Base-by-base conservation (phyloP, 2,329 filamentous ascomycete genomes). In the Sphaerulina populicola region DNA sequence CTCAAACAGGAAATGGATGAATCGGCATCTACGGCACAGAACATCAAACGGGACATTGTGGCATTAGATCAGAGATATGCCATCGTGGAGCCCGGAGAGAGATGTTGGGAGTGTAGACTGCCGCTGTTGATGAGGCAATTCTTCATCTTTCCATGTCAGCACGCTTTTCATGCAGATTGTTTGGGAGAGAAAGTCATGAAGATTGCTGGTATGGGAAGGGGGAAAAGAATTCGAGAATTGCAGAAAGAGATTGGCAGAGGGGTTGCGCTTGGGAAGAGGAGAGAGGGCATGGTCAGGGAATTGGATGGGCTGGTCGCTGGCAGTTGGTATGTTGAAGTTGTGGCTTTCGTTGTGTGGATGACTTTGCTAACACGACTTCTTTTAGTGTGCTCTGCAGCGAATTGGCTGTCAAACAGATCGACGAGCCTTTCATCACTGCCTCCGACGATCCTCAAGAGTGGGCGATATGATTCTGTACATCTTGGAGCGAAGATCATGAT, bases 121-220 rank as follows among this genome's bases (percentile, higher is more conserved):
- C 93, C 93, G 8, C 72, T 98, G 48, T 76, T 98, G 12, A 90
- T 86, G 64, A 74, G 90, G 48, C 90, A 96, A 63, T 98, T 98
- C 71, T 98, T 97, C 61, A 93, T 98, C 14, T 98, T 98, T 60
- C 93, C 93, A 0, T 98, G 93, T 69, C 93, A 98, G 73, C 93
- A 98, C 70, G 87, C 90, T 3, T 98, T 98, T 65, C 93, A 98
- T 69, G 91, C 87, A 38, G 93, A 98, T 66, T 98, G 93, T 67
- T 72, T 98, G 44, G 91, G 88, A 0, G 83, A 81, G 62, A 86
- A 85, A 64, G 88, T 97, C 0, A 77, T 96, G 47, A 86, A 91
- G 67, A 83, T 88, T 58, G 83, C 85, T 1, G 88, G 88, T 0
- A 74, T 83, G 46, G 84, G 81, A 14, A 87, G 85, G 69, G 82